Percentiles rank a stretch among this genome's conserved stretches.
Conservation (phyloP, 768 basidiomycete species). For the Tubosaeta brunneosetosa region DNA sequence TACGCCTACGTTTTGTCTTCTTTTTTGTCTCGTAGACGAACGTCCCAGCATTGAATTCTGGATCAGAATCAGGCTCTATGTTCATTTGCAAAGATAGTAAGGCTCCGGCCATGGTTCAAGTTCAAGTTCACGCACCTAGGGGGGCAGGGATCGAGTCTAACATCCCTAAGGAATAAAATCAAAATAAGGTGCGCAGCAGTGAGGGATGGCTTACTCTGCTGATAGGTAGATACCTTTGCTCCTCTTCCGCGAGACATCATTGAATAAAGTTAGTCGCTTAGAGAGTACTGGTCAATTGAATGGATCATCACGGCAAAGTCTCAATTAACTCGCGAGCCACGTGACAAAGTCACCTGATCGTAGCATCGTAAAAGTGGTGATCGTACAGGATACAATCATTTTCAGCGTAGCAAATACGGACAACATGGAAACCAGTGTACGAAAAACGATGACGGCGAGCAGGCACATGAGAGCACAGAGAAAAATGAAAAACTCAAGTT, state of each 20-base stretch:
- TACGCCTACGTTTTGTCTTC: slow-evolving; percentile 15
- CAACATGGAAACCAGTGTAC: slow-evolving; percentile 27
- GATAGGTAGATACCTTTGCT: slow-evolving; percentile 13
- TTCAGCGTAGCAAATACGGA: slow-evolving; percentile 25
- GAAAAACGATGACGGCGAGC: slow-evolving; percentile 8
- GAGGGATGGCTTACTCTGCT: slow-evolving; percentile 14
- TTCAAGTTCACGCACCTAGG: slow-evolving; percentile 23
- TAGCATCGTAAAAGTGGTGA: slow-evolving; percentile 6
- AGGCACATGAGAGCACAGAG: slow-evolving; percentile 27
- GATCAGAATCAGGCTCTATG: slow-evolving; percentile 31
- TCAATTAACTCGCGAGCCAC: slow-evolving; percentile 1
- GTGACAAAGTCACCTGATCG: slow-evolving; percentile 17
- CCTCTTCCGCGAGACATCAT: slow-evolving; percentile 17
- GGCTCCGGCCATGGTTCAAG: background rate
- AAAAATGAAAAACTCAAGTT: slow-evolving; percentile 19
- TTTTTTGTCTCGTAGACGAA: slow-evolving; percentile 29
- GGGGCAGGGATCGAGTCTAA: slow-evolving; percentile 33
- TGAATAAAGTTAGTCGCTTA: background rate
- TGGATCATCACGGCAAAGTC: background rate
- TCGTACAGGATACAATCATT: slow-evolving; percentile 31
- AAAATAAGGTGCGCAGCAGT: background rate
- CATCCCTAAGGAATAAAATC: slow-evolving; percentile 13
- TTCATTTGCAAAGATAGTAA: background rate
- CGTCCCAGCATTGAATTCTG: slow-evolving; percentile 29
- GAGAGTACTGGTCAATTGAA: background rate